Percentiles rank a stretch among this genome's conserved stretches.
These are phyloP conservation scores for Penicillium pancosmium DNA, from an alignment of 495 filamentous ascomycete genomes.

Conservation along the genomic window DNA sequence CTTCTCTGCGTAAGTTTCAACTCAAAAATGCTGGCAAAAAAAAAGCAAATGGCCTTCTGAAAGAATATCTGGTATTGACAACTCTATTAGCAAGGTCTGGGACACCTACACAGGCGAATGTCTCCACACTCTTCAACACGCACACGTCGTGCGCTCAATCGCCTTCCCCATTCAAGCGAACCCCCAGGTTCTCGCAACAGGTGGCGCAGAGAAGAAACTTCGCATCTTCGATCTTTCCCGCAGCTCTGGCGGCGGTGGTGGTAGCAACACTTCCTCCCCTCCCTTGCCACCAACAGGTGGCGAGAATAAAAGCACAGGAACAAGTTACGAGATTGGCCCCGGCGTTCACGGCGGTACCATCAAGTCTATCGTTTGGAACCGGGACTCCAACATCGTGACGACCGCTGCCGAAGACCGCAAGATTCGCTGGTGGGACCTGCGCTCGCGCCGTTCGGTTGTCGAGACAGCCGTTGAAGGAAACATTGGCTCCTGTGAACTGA, in stretches of 20 bases:
- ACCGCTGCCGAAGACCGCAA: slow-evolving; percentile 89
- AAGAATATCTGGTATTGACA: not conserved
- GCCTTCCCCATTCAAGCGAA: slow-evolving; percentile 79
- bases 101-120: slow-evolving; percentile 94
- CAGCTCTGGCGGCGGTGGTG: slow-evolving; percentile 19
- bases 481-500: slow-evolving; percentile 89
- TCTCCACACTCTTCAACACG: slow-evolving; percentile 82
- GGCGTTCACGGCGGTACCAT: slow-evolving; percentile 84
- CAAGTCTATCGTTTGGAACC: slow-evolving; percentile 92
- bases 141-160: slow-evolving; percentile 92
- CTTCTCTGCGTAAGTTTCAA: slow-evolving; percentile 78
- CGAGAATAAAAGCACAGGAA: slow-evolving; percentile 38
- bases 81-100: slow-evolving; percentile 77
- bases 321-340: slow-evolving; percentile 82
- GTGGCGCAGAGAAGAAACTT: slow-evolving; percentile 94
- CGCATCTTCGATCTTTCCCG: slow-evolving; percentile 85
- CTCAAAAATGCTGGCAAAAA: slow-evolving; percentile 1
- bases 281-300: slow-evolving; percentile 32
- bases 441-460: slow-evolving; percentile 67
- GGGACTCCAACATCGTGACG: slow-evolving; percentile 81
- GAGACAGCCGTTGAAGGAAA: slow-evolving; percentile 76
- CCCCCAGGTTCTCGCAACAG: slow-evolving; percentile 82
- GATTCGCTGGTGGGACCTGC: slow-evolving; percentile 93
- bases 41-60: not conserved
- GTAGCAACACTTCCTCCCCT: slow-evolving; percentile 46